Evolutionary conservation across 2,329 filamentous ascomycete genomes (phyloP), one percentile per base, ranked within the genome.

Genomic region (Penicillium sp.): DNA sequence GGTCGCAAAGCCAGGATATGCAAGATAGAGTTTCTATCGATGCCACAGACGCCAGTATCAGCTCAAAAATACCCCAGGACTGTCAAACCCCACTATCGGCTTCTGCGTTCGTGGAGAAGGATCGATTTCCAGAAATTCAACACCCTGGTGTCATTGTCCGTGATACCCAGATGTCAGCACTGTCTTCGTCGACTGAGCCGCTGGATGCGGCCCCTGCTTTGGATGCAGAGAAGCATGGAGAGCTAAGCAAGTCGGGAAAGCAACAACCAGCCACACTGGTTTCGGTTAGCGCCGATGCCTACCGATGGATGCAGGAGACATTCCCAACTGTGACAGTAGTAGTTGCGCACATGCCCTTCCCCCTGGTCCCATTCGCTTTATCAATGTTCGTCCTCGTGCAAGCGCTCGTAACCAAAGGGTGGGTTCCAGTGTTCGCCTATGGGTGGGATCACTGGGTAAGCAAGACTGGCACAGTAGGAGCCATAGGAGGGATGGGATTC

Each of bases 301-400:
- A 84, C 55, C 68, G 70, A n/a, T 90, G 87, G 87, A 76, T 76
- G 0, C 85, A 88, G 59, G 86, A 88, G 66, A 91, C 88, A 0
- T 91, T 91, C 48, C 89, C 89, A 0, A 91, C 88, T 0, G 83
- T 84, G 1, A 84, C 85, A 21, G 84, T 85, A 0, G 88, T 91
- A 0, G 69, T 88, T 6, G 74, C 82, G 0, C 87, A 90, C 67
- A 77, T 92, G 1, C 89, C 89, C 0, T 84, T 88, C 53, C 81
- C 86, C 0, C 80, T 91, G 0, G 79, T 92, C 0, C 88, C 89
- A 0, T 91, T 91, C 65, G 85, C 88, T 0, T 86, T 92, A 55
- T 80, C 83, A 59, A 91, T 91, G 88, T 91, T 91, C 60, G 81
- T 91, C 10, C 81, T 92, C 0, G 88, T 91, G 0, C 88, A 92